These are phyloP conservation scores for Vitis hybrid DNA, from an alignment of 177 flowering plant genomes.

Conservation along the genomic window DNA sequence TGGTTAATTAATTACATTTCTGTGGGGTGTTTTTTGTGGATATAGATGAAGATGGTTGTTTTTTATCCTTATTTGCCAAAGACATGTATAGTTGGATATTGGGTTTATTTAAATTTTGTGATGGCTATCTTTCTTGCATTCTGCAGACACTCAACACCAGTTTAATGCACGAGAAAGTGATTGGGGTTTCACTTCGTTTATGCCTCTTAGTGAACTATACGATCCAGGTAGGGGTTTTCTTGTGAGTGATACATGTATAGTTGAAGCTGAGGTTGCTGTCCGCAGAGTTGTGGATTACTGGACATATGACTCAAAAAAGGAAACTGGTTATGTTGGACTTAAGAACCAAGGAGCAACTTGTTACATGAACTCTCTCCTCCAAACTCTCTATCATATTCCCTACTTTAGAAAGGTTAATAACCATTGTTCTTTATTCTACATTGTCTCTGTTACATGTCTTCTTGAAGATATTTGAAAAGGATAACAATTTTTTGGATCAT, in stretches of 20 bases:
- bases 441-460: background rate
- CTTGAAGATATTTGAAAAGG: background rate
- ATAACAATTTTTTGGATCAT: background rate
- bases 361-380: constrained; percentile 47
- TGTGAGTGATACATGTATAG: constrained; percentile 33
- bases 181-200: constrained; percentile 49
- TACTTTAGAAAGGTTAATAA: constrained; percentile 38
- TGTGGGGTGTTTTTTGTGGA: too few species aligned
- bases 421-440: background rate
- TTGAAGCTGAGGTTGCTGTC: constrained; percentile 41
- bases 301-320: constrained; percentile 41
- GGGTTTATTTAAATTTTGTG: too few species aligned
- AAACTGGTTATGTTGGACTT: constrained; percentile 46
- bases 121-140: too few species aligned
- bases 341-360: constrained; percentile 50
- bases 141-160: constrained; percentile 41
- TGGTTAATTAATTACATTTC: too few species aligned
- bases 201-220: constrained; percentile 42
- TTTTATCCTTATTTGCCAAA: too few species aligned
- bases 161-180: constrained; percentile 46
- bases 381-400: constrained; percentile 43
- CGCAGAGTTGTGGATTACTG: constrained; percentile 34
- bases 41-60: too few species aligned
- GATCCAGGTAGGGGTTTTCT: constrained; percentile 40
- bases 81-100: too few species aligned